Percentiles rank a stretch among this genome's conserved stretches.
These are phyloP conservation scores for Gnomoniopsis smithogilvyi DNA, from an alignment of 2,329 filamentous ascomycete species.

Conservation along the genomic window DNA sequence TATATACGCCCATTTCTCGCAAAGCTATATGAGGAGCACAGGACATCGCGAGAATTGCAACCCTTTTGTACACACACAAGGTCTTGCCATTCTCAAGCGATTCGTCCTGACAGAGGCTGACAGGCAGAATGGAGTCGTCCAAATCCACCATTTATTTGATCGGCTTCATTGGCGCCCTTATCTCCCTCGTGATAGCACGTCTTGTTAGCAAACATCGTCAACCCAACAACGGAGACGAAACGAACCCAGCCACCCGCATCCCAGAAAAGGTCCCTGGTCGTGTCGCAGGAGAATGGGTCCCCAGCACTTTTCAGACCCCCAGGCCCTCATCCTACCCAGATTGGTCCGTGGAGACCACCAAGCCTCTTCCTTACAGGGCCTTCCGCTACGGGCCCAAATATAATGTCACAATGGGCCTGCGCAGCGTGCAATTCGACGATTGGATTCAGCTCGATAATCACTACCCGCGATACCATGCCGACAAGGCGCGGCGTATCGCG, in stretches of 20 bases:
- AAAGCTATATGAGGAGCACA: background rate
- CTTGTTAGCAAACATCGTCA: background rate
- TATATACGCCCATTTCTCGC: background rate
- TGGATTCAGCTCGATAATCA: constrained; percentile 87
- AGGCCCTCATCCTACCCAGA: constrained; percentile 58
- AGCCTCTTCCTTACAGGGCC: constrained; percentile 73
- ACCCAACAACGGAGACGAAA: background rate
- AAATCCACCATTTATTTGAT: constrained; percentile 3
- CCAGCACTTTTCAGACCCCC: constrained; percentile 57
- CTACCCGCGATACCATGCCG: constrained; percentile 67
- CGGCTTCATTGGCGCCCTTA: constrained; percentile 2
- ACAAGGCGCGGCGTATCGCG: constrained; percentile 65
- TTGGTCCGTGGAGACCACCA: constrained; percentile 67
- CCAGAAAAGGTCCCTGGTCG: background rate
- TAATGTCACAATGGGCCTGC: constrained; percentile 72
- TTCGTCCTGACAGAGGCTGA: background rate
- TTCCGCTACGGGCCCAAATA: constrained; percentile 77
- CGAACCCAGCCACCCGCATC: background rate
- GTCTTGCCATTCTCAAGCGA: background rate
- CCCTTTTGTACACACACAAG: background rate
- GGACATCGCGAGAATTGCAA: background rate
- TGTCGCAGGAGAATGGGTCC: constrained; percentile 47
- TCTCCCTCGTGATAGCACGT: constrained; percentile 2
- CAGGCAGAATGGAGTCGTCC: background rate
- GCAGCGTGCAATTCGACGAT: constrained; percentile 66